phyloP scores from a whole-genome alignment of 768 basidiomycete genomes.

The Daedalea quercina region DNA sequence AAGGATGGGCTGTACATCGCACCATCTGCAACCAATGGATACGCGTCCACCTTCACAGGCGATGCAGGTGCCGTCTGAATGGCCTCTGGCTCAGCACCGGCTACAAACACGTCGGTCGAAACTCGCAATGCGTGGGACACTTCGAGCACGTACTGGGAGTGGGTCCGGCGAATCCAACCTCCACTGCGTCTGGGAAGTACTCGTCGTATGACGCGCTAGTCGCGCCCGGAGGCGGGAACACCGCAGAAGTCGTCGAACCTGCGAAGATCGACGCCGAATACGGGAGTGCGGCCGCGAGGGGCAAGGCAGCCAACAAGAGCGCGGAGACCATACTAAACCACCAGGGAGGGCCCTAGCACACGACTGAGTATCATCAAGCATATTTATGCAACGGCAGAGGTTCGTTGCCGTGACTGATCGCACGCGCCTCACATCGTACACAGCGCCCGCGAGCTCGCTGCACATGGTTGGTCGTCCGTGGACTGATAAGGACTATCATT shows the following conservation, averaged over 20 bases:
- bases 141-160: constrained; percentile 34
- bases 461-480: too few relatives aligned
- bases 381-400: neutral
- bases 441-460: too few relatives aligned
- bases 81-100: constrained; percentile 23
- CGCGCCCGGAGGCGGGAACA: constrained; percentile 35
- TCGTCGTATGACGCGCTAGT: constrained; percentile 26
- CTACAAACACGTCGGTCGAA: constrained; percentile 2
- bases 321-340: constrained; percentile 1
- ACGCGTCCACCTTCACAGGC: constrained; percentile 29
- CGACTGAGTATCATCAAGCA: neutral
- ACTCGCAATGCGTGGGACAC: neutral
- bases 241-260: constrained; percentile 33
- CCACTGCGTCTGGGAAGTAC: constrained; percentile 34
- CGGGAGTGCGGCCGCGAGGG: constrained; percentile 1
- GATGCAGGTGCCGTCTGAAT: constrained; percentile 30
- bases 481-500: too few relatives aligned
- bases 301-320: constrained; percentile 3
- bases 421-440: too few relatives aligned
- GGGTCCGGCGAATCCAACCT: constrained; percentile 41
- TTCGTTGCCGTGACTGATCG: too few relatives aligned
- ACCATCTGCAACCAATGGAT: constrained; percentile 33
- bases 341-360: neutral
- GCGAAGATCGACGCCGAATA: constrained; percentile 32
- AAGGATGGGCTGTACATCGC: constrained; percentile 22